phyloP scores from a whole-genome alignment of 495 filamentous ascomycete genomes.

The Durotheca rogersii region DNA sequence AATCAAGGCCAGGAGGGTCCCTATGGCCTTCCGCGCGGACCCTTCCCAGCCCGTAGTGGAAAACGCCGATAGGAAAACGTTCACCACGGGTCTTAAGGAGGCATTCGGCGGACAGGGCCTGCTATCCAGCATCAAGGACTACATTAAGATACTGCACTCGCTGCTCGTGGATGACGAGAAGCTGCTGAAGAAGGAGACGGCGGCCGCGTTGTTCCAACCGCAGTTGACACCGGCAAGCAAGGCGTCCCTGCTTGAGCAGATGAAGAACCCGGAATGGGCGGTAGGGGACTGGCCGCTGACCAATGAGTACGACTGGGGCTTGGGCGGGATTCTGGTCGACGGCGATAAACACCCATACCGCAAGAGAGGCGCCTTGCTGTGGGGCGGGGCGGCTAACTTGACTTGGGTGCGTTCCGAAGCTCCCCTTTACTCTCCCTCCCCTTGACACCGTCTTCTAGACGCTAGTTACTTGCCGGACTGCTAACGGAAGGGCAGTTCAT shows the following conservation, averaged over 20 bases:
- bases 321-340: slow-evolving; percentile 20
- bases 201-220: slow-evolving; percentile 14
- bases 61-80: background rate
- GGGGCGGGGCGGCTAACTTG: slow-evolving; percentile 31
- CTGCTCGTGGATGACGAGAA: slow-evolving; percentile 34
- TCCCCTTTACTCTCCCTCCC: background rate
- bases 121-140: slow-evolving; percentile 10
- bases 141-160: slow-evolving; percentile 21
- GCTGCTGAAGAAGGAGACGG: slow-evolving; percentile 18
- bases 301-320: slow-evolving; percentile 25
- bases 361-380: slow-evolving; percentile 23
- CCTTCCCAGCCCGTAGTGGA: slow-evolving; percentile 5
- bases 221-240: slow-evolving; percentile 17
- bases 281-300: slow-evolving; percentile 12
- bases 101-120: slow-evolving; percentile 21
- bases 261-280: slow-evolving; percentile 9
- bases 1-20: slow-evolving; percentile 5
- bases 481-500: slow-evolving; percentile 33
- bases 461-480: background rate
- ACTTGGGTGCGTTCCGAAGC: slow-evolving; percentile 21
- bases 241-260: slow-evolving; percentile 6
- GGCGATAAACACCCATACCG: slow-evolving; percentile 29
- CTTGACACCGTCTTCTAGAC: too few relatives aligned
- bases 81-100: background rate
- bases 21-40: slow-evolving; percentile 2